Base-by-base conservation (phyloP, 2,329 filamentous ascomycete species). In the Colletotrichum theobromicola region DNA sequence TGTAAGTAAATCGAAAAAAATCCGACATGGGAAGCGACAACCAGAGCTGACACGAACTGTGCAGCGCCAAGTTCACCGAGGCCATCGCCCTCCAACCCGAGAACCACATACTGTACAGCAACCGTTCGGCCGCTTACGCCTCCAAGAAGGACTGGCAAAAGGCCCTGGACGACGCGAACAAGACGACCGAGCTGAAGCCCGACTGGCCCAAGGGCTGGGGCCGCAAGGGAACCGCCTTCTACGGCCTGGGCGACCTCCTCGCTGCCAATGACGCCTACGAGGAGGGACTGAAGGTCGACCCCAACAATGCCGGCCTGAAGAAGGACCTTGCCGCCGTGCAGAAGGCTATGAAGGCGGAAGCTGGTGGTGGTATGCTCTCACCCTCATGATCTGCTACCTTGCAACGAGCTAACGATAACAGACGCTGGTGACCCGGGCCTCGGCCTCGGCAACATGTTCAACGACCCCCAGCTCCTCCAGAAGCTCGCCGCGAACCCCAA, bases 151-250 rank as follows among this genome's bases (percentile, higher is more conserved):
- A 98, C 74, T 99, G 94, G 89, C 88, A 94, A 77, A 90, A 93
- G 78, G 97, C 97, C 24, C 88, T 98, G 30, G 90, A 94, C 77
- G 97, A 99, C 89, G 97, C 97, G 72, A 93, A 93, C 82, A 98
- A 98, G 90, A 97, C 95, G 4, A 97, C 94, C 70, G 92, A 98
- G 85, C 88, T 99, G 84, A 98, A 99, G 89, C 94, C 96, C 15
- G 97, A 98, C 88, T 99, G 97, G 97, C 93, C 95, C 75, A 98
- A 98, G 87, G 97, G 97, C 78, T 98, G 95, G 94, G 93, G 94
- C 74, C 93, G 97, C 75, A 98, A 98, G 85, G 97, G 96, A 78
- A 93, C 95, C 77, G 97, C 97, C 70, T 89, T 96, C 37, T 97
- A 98, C 84, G 97, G 97, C 60, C 88, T 93, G 75, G 95, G 96